Conservation (phyloP, 2,329 filamentous ascomycete genomes). For the Ilyonectria robusta region DNA sequence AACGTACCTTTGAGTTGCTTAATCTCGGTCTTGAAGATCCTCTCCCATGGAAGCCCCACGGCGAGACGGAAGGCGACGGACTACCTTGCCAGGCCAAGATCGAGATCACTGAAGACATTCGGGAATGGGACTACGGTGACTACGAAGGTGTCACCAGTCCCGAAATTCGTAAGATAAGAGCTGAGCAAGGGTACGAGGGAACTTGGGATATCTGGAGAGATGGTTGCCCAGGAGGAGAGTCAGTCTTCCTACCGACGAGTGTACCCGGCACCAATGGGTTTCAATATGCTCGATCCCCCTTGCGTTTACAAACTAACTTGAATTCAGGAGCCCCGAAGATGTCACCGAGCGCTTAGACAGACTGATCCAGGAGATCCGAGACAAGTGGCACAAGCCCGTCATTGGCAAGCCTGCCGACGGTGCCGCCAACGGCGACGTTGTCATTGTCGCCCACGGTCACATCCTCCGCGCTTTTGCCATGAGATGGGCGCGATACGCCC, state of each 20-base stretch:
- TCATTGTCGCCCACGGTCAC: conserved; percentile 90
- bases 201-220: conserved; percentile 92
- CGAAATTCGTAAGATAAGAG: conserved; percentile 74
- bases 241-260: conserved; percentile 53
- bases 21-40: conserved; percentile 77
- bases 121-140: conserved; percentile 90
- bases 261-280: conserved; percentile 23
- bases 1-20: conserved; percentile 91
- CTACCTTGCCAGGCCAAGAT: conserved; percentile 72
- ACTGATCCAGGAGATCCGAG: conserved; percentile 81
- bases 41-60: conserved; percentile 78
- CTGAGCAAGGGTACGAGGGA: conserved; percentile 68
- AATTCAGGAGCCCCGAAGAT: conserved; percentile 75
- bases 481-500: conserved; percentile 82
- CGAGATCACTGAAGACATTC: conserved; percentile 78
- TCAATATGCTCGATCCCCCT: neutral
- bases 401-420: conserved; percentile 68
- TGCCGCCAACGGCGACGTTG: conserved; percentile 54
- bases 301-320: conserved; percentile 26
- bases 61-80: conserved; percentile 52
- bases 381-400: conserved; percentile 73
- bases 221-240: conserved; percentile 89
- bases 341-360: conserved; percentile 80
- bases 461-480: conserved; percentile 90
- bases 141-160: conserved; percentile 86